Evolutionary conservation across 306 rosid genomes (phyloP), one percentile per base, ranked within the genome.

Genomic region (Quercus suber): DNA sequence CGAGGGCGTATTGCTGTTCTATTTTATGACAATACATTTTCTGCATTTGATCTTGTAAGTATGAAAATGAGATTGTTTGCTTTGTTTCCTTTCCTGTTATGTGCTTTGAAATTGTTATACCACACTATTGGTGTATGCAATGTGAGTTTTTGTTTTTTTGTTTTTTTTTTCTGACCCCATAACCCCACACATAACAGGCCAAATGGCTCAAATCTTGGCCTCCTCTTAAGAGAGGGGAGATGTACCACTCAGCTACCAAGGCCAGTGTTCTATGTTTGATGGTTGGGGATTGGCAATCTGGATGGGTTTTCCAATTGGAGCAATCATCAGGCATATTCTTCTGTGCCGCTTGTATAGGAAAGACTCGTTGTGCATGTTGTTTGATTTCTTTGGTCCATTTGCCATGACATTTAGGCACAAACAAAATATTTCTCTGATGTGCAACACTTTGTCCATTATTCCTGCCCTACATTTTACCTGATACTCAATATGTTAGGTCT

Each of bases 1-100:
- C 87, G 98, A 76, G 99, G 99, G 79, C 97, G 99, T 55, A 82
- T 95, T 58, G 98, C 99, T 76, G 97, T 95, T 73, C 87, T 95
- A 68, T 95, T 95, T 88, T 82, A 91, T 83, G 99, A 95, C 81
- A 93, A 93, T 84, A 93, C 97, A 76, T 95, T 95, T 85, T 89
- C 99, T 33, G 90, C 93, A 71, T 95, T 87, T 90, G 99, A 95
- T 88, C 93, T 95, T 81, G 99, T 95, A 84, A 88, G 97, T 76
- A 75, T 65, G 33, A 74, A 73, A 41, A 58, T 81, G 70, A 58
- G 31, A 59, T 78, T 35, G 56, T 77, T 61, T 73, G 76, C 52
- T 60, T 64, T 53, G n/a, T 60, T 56, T 64, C 64, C 51, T 7
- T 64, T 58, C 80, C 45, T 15, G 20, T 21, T 75, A 27, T 55